Conservation (phyloP, 139 green algal genomes). For the Asterochloris sp. region DNA sequence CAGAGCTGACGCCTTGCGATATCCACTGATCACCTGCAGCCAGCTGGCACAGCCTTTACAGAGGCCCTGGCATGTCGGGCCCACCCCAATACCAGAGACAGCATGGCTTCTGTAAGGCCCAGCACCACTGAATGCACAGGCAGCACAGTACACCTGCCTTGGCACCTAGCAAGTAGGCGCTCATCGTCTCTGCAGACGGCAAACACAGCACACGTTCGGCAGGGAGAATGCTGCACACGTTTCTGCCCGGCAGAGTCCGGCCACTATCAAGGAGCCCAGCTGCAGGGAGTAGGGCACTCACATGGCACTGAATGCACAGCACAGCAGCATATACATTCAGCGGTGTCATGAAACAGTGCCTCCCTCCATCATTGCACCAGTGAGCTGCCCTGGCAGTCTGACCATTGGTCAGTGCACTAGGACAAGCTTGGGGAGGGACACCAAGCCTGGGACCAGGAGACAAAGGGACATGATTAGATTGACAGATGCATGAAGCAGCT, state of each 20-base stretch:
- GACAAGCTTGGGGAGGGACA: too few species aligned
- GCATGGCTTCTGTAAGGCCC: neutral
- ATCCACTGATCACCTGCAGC: constrained; percentile 37
- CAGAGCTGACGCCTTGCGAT: constrained; percentile 33
- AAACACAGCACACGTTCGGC: too few species aligned
- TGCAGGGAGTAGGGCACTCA: too few species aligned
- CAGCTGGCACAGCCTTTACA: neutral
- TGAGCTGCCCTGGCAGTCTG: neutral
- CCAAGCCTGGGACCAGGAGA: neutral
- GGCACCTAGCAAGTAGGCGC: neutral
- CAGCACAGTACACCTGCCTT: neutral
- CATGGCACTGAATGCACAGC: too few species aligned
- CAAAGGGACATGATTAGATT: too few species aligned
- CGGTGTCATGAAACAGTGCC: neutral
- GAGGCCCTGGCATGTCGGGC: neutral
- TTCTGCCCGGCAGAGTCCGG: too few species aligned
- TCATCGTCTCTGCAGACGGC: neutral
- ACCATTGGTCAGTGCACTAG: neutral
- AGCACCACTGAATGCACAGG: neutral
- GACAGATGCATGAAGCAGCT: neutral
- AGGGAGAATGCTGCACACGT: too few species aligned
- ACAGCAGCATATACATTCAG: too few species aligned
- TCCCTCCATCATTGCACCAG: neutral
- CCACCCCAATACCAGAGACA: neutral
- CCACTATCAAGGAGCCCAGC: too few species aligned